Evolutionary conservation across 768 basidiomycete genomes (phyloP), one percentile per base, ranked within the genome.

Genomic region (Leccinum barrowsii): DNA sequence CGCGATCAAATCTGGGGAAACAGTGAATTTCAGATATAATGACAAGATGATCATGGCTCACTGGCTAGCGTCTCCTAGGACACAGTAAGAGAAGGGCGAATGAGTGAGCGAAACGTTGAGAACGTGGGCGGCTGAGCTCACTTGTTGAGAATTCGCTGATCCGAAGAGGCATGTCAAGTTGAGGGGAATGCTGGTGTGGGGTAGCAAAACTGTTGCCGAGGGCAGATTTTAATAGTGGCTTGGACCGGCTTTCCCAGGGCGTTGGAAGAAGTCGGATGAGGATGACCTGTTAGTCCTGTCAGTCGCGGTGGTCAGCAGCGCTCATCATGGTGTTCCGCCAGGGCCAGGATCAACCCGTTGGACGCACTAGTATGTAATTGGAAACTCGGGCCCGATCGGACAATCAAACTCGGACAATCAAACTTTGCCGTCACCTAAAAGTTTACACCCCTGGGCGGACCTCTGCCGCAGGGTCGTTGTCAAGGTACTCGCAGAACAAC

Each of bases 1-100:
- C 87, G 21, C 80, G 78, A 71, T 89, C 81, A 72, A 84, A 91
- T 62, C 86, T 88, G 63, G 24, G 54, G 4, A 42, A 34, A 60
- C 12, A 42, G 37, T 66, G 52, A 65, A 21, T 44, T 30, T 11
- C 7, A 48, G 48, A 54, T 51, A 59, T 19, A 28, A 19, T 40
- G 21, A 21, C 15, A 42, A 34, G 21, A 17, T n/a, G n/a, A 24
- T 28, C 13, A 58, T 58, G 59, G 58, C 71, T 72, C 40, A 72
- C 71, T 72, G 71, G 52, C 32, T 61, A 52, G 12, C 30, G 51
- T 70, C 72, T 32, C 64, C 72, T 72, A 50, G 2, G 32, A 50
- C 1, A 22, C 6, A 11, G 37, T 8, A 37, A 61, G 61, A 66
- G 58, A 56, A 59, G 21, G 44, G 52, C 15, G 12, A 30, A 28